A percentile compares a stretch with the other conserved stretches of the same genome.
phyloP scores from a whole-genome alignment of 371 early-diverging fungal species.

The Blastocladiella emersonii region DNA sequence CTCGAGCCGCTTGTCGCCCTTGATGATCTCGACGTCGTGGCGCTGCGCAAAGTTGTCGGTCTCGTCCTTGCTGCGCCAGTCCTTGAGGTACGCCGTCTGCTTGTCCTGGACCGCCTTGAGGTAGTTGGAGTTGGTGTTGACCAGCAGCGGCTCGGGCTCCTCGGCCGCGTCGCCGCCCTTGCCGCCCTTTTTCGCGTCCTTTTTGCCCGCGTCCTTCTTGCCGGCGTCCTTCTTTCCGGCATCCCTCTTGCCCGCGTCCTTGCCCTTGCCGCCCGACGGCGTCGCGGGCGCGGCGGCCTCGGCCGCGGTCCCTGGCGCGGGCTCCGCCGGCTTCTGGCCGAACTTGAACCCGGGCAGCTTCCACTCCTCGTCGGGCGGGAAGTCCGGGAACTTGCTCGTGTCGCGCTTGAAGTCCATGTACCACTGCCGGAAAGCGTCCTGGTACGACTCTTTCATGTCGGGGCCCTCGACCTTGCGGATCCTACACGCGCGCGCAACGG shows the following conservation, averaged over 20 bases:
- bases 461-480: conserved; percentile 41
- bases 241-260: no score
- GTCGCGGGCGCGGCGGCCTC: neutral
- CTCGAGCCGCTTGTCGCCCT: conserved; percentile 31
- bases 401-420: conserved; percentile 38
- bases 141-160: neutral
- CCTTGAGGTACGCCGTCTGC: neutral
- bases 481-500: conserved; percentile 10
- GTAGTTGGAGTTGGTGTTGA: neutral
- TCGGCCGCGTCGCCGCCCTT: conserved; percentile 2
- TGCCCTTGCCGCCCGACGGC: neutral
- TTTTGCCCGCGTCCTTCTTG: neutral
- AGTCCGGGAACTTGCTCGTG: conserved; percentile 37
- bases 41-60: conserved; percentile 38
- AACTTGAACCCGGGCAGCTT: conserved; percentile 31
- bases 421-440: conserved; percentile 42
- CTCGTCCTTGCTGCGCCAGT: conserved; percentile 35
- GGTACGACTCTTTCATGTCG: conserved; percentile 38
- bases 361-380: conserved; percentile 32
- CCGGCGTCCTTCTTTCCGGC: neutral
- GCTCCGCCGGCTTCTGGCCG: conserved; percentile 1
- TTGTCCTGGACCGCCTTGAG: neutral
- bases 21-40: conserved; percentile 43
- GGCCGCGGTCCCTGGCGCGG: neutral
- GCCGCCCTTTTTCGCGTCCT: conserved; percentile 2